Evolutionary conservation across 768 basidiomycete species (phyloP).

Genomic region (Boletus edulis): DNA sequence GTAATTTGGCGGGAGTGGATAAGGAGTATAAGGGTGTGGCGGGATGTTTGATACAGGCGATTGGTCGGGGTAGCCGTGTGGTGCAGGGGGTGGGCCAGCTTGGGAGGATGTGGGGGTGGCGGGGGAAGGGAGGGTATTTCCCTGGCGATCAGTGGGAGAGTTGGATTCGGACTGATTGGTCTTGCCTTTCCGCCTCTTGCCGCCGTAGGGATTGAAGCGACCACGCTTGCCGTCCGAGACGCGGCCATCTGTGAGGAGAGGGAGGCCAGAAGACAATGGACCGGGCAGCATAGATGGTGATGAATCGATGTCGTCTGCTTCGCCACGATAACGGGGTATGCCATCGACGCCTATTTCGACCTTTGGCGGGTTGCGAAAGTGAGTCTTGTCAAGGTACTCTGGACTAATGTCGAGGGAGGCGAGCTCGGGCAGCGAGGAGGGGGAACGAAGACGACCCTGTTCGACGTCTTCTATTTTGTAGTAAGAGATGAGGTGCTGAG

Average conservation of each 20-base stretch:
- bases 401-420: conserved; percentile 82
- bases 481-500: conserved; percentile 94
- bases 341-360: conserved; percentile 87
- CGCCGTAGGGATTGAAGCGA: conserved; percentile 44
- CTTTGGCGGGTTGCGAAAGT: conserved; percentile 88
- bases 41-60: conserved; percentile 23
- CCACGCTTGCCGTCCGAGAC: conserved; percentile 44
- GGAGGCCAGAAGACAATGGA: conserved; percentile 44
- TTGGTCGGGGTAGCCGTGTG: conserved; percentile 30
- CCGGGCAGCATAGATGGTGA: conserved; percentile 40
- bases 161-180: conserved; percentile 23
- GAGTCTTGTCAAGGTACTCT: conserved; percentile 85
- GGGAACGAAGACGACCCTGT: conserved; percentile 81
- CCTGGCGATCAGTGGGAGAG: conserved; percentile 31
- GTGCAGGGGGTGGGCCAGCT: conserved; percentile 18
- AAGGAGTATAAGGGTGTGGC: conserved; percentile 31
- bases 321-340: conserved; percentile 75
- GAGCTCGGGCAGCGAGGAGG: conserved; percentile 86
- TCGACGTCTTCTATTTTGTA: conserved; percentile 92
- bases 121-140: conserved; percentile 24
- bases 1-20: conserved; percentile 31
- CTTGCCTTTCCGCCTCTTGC: conserved; percentile 43
- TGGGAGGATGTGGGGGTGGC: conserved; percentile 30
- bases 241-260: conserved; percentile 49
- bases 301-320: conserved; percentile 68